Evolutionary conservation across 2,329 filamentous ascomycete genomes (phyloP), one percentile per base, ranked within the genome.

Genomic region (Colletotrichum neosansevieriae): DNA sequence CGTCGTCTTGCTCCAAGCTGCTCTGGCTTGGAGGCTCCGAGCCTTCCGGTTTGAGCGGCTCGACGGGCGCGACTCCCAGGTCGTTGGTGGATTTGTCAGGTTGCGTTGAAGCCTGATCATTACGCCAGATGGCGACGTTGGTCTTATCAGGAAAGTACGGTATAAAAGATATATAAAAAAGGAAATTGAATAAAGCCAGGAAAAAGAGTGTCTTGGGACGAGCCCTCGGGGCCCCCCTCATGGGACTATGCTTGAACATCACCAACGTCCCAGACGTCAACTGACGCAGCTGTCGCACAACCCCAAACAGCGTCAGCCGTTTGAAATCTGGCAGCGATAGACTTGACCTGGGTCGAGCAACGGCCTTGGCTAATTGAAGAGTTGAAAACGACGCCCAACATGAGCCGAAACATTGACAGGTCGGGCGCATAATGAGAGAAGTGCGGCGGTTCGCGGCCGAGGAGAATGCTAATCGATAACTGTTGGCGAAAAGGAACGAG

Each of bases 121-220:
- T 29, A 29, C 15, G 2, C 21, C 21, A 15, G 54, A 13, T 29
- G 17, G 58, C 10, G 40, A 19, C 12, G 13, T 13, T 17, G 19
- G 61, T 65, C 64, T 12, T 56, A 15, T 70, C 56, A 42, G 60
- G 65, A 10, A 56, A 64, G 61, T 76, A 77, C 2, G 78, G 79
- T 7, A 83, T 78, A 17, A 84, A 69, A 49, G 84, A 70, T 72
- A 80, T 82, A 72, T 84, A 85, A 38, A 82, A 76, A n/a, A 79
- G 77, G 17, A 81, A 71, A 40, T 79, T 73, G 36, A 79, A 79
- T 17, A 84, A 64, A 34, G 76, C 75, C 24, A 84, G 74, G 40
- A 84, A 71, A 9, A 85, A 70, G 29, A 85, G 70, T 40, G 79
- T 76, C 73, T 79, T 82, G 60, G 82, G 80, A 65, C 82, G 77